Percentiles rank a stretch among this genome's conserved stretches.
These are phyloP conservation scores for Pythium chondricola DNA, from an alignment of 352 stramenopile species.

Conservation along the genomic window DNA sequence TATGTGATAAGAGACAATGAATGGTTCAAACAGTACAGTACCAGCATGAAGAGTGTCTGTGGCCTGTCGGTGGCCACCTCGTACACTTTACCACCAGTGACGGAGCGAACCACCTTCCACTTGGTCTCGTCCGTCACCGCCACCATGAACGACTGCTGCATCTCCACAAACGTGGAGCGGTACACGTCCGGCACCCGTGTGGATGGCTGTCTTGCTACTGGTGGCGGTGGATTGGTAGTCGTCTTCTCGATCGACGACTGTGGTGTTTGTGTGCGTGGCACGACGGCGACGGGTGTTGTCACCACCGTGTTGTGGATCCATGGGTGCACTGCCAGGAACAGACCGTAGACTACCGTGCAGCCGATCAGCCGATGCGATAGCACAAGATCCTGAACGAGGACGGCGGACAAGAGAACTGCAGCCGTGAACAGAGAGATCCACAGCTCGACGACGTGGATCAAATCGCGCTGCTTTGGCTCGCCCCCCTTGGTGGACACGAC, in stretches of 20 bases:
- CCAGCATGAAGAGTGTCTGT: slow-evolving; percentile 44
- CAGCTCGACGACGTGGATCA: slow-evolving; percentile 35
- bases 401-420: slow-evolving; percentile 37
- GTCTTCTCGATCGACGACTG: background rate
- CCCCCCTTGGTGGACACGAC: slow-evolving; percentile 6
- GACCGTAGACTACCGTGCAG: slow-evolving; percentile 39
- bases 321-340: slow-evolving; percentile 49
- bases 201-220: background rate
- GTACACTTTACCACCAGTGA: slow-evolving; percentile 28
- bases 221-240: background rate
- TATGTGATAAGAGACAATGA: background rate
- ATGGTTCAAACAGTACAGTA: slow-evolving; percentile 10
- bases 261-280: too few species aligned
- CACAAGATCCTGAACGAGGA: slow-evolving; percentile 33
- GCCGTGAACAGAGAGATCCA: slow-evolving; percentile 55
- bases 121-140: slow-evolving; percentile 33
- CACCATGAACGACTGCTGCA: slow-evolving; percentile 17
- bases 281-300: slow-evolving; percentile 1
- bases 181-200: slow-evolving; percentile 21
- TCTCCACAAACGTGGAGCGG: slow-evolving; percentile 18
- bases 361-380: slow-evolving; percentile 36
- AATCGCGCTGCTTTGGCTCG: slow-evolving; percentile 3
- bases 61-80: slow-evolving; percentile 38
- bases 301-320: slow-evolving; percentile 31
- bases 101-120: slow-evolving; percentile 37